Evolutionary conservation across 768 basidiomycete genomes (phyloP).

Genomic region (Phallus indusiatus): DNA sequence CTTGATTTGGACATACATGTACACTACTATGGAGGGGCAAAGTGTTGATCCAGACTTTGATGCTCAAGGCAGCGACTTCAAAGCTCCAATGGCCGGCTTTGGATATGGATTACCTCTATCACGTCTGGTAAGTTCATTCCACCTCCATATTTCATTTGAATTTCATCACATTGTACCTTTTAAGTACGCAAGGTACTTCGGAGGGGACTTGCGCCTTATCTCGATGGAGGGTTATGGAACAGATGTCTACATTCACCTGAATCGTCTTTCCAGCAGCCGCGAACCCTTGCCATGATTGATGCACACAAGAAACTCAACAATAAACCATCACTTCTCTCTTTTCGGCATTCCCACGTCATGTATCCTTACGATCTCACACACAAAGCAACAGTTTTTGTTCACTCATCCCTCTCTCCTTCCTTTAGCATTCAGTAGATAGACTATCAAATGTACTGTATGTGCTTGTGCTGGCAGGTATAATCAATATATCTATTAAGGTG

Average conservation of each 20-base stretch:
- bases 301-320: neutral
- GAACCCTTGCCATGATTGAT: constrained; percentile 56
- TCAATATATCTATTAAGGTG: too few species aligned
- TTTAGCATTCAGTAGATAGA: too few species aligned
- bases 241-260: constrained; percentile 89
- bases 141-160: neutral
- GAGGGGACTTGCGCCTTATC: constrained; percentile 85
- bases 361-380: neutral
- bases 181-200: constrained; percentile 92
- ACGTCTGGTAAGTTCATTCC: constrained; percentile 53
- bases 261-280: constrained; percentile 71
- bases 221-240: constrained; percentile 99
- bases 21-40: constrained; percentile 72
- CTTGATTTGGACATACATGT: constrained; percentile 99
- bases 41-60: constrained; percentile 66
- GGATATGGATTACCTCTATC: constrained; percentile 92
- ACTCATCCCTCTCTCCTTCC: too few species aligned
- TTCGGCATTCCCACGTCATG: neutral
- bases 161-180: neutral
- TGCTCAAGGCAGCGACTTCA: constrained; percentile 71
- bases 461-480: too few species aligned
- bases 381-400: too few species aligned
- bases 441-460: too few species aligned
- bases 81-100: constrained; percentile 97
- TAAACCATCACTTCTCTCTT: neutral